Percentiles rank a stretch among this genome's conserved stretches.
phyloP scores from a whole-genome alignment of 257 asterid species.

The Phtheirospermum japonicum region DNA sequence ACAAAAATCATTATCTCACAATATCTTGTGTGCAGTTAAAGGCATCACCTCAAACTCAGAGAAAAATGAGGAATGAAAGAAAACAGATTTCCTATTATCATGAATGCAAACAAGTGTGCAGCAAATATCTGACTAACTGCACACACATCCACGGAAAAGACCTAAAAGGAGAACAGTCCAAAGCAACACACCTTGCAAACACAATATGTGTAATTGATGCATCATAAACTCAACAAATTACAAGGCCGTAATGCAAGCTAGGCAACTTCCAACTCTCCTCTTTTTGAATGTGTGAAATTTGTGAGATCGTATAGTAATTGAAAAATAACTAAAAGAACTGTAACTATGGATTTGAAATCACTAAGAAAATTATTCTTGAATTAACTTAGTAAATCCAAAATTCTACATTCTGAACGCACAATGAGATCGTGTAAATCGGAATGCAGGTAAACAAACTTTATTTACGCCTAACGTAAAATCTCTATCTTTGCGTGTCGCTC shows the following conservation, averaged over 20 bases:
- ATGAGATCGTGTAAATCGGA: background rate
- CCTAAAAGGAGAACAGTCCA: too few relatives aligned
- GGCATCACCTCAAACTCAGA: slow-evolving; percentile 18
- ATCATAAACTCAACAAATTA: slow-evolving; percentile 23
- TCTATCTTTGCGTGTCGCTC: background rate
- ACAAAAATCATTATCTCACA: slow-evolving; percentile 1
- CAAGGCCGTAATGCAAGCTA: too few relatives aligned
- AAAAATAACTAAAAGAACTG: background rate
- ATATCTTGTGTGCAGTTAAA: slow-evolving; percentile 4
- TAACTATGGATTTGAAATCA: background rate
- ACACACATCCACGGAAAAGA: too few relatives aligned
- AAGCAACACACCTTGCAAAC: too few relatives aligned
- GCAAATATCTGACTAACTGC: too few relatives aligned
- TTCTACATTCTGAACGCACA: background rate
- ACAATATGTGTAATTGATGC: background rate
- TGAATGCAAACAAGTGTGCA: slow-evolving; percentile 3
- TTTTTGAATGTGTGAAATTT: background rate
- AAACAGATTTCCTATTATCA: background rate
- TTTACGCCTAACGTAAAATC: background rate
- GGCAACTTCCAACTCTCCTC: background rate
- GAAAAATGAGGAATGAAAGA: slow-evolving; percentile 2
- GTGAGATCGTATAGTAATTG: background rate
- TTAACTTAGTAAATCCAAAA: background rate
- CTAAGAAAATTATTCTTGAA: background rate
- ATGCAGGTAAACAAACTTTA: slow-evolving; percentile 4